phyloP scores from a whole-genome alignment of 345 rosid genomes.

The Brassica juncea region DNA sequence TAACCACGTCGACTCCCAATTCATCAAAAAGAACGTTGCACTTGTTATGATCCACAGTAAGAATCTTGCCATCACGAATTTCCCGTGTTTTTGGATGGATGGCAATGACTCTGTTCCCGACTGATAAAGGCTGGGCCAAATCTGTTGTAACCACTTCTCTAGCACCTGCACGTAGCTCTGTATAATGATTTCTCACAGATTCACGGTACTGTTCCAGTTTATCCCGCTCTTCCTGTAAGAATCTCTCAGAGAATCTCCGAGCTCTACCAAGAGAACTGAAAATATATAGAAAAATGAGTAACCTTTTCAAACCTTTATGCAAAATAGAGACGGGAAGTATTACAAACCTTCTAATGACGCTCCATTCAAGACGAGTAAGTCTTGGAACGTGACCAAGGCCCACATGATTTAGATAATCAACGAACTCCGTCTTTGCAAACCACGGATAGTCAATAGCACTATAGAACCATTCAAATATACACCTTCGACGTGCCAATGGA shows the following conservation, averaged over 20 bases:
- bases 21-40: conserved; percentile 84
- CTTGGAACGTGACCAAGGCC: conserved; percentile 89
- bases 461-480: conserved; percentile 89
- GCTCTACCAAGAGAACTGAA: conserved; percentile 98
- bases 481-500: conserved; percentile 72
- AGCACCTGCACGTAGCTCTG: conserved; percentile 64
- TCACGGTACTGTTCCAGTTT: conserved; percentile 87
- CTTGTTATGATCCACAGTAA: conserved; percentile 74
- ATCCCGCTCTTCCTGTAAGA: conserved; percentile 75
- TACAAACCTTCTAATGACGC: conserved; percentile 85
- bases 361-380: conserved; percentile 95
- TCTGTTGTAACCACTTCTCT: conserved; percentile 84
- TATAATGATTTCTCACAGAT: conserved; percentile 75
- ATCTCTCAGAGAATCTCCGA: conserved; percentile 83
- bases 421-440: conserved; percentile 96
- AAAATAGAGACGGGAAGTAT: conserved; percentile 7
- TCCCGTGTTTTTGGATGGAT: conserved; percentile 85
- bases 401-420: conserved; percentile 84
- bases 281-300: conserved; percentile 14
- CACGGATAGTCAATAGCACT: conserved; percentile 96
- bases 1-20: conserved; percentile 77
- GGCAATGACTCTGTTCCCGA: conserved; percentile 82
- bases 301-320: conserved; percentile 4
- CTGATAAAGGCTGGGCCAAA: conserved; percentile 81
- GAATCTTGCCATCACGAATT: conserved; percentile 84